Evolutionary conservation across 768 basidiomycete genomes (phyloP), one percentile per base, ranked within the genome.

Genomic region (Ramaria sp.): DNA sequence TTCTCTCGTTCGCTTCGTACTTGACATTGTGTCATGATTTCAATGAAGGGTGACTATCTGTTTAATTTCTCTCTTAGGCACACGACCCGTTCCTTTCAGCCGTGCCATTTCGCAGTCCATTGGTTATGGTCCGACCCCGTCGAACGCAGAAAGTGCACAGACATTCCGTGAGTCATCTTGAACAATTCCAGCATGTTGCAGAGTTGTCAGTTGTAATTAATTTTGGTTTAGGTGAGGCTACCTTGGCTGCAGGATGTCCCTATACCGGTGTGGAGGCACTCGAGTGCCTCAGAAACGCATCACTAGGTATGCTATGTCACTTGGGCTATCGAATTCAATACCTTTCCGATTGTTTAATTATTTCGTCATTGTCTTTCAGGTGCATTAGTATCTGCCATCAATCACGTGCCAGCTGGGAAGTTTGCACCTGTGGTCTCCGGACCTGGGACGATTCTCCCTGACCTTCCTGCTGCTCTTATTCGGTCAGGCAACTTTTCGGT

Each of bases 71-170:
- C 34, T 37, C 9, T 1, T 20, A 63, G 72, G 71, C n/a, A 63
- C 64, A 1, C 70, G 68, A 55, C 64, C 67, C 5, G 60, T 67
- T 2, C 74, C 73, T 0, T 76, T 77, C 63, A 69, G 69, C 41
- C 64, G 72, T 31, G 74, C 68, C 0, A 67, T 71, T n/a, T 70
- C 73, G 5, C 72, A 76, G 55, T 75, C 73, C 9, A 75, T 75
- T 47, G 75, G 75, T 6, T 74, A 69, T 53, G 72, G 72, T 19
- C 72, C 72, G 2, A 72, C 69, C 0, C 58, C 63, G 11, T 69
- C 64, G 12, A 59, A 62, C n/a, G 61, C 39, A 17, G 63, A 70
- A 48, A 63, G 63, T 2, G 68, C 73, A 34, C 62, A 59, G 4
- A 61, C 63, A 20, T 74, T 74, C 46, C 63, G 75, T 75, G 46